Conservation (phyloP, 192 early-diverging fungal species). For the Rhizophagus clarus region DNA sequence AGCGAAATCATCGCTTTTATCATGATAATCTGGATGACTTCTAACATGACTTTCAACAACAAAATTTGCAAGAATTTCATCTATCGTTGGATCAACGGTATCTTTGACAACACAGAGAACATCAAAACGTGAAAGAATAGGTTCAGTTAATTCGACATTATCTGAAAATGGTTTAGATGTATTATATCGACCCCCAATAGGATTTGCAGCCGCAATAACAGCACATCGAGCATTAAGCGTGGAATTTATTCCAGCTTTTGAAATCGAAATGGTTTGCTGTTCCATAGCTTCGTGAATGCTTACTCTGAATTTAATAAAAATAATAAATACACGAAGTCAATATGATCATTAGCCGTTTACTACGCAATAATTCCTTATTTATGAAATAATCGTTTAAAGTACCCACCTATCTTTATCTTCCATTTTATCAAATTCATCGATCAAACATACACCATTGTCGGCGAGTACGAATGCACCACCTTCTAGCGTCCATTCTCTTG, state of each 20-base stretch:
- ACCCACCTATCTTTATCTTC: slow-evolving; percentile 74
- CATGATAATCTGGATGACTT: slow-evolving; percentile 76
- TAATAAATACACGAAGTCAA: neutral
- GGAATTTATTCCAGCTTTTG: slow-evolving; percentile 87
- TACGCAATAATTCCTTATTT: neutral
- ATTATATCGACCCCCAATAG: slow-evolving; percentile 84
- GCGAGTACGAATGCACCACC: slow-evolving; percentile 87
- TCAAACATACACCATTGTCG: slow-evolving; percentile 85
- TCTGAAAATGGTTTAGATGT: slow-evolving; percentile 91
- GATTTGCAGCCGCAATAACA: slow-evolving; percentile 82
- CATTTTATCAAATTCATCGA: slow-evolving; percentile 94
- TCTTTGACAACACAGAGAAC: slow-evolving; percentile 96
- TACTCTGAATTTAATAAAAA: slow-evolving; percentile 52
- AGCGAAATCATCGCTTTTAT: slow-evolving; percentile 37
- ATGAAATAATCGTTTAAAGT: too few relatives aligned
- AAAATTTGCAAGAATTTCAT: slow-evolving; percentile 90
- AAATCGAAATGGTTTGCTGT: slow-evolving; percentile 86
- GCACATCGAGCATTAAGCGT: slow-evolving; percentile 84
- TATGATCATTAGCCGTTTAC: neutral
- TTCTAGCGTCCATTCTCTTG: slow-evolving; percentile 87
- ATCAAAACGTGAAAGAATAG: slow-evolving; percentile 98
- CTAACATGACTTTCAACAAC: slow-evolving; percentile 92
- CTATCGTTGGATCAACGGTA: slow-evolving; percentile 84
- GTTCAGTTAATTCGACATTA: slow-evolving; percentile 98
- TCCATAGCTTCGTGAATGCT: slow-evolving; percentile 96